Conservation (phyloP, 1,284 basidiomycete genomes). For the Tilletia caries region DNA sequence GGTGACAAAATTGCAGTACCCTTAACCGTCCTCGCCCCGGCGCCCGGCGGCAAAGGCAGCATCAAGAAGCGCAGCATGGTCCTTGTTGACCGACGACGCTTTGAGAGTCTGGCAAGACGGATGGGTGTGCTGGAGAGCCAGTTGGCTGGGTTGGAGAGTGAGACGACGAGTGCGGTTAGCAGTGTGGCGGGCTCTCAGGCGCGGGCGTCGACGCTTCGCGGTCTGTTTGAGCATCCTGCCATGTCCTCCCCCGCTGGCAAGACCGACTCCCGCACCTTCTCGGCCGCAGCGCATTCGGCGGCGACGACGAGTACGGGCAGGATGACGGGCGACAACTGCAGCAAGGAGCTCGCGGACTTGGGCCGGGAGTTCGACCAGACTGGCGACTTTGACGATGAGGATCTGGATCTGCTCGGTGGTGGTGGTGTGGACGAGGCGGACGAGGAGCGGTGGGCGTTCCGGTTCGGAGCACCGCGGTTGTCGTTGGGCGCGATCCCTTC, state of each 20-base stretch:
- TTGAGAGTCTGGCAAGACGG: slow-evolving; percentile 37
- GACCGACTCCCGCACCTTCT: not conserved
- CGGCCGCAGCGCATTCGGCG: slow-evolving; percentile 11
- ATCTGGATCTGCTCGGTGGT: not conserved
- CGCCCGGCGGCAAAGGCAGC: slow-evolving; percentile 37
- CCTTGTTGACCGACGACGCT: slow-evolving; percentile 38
- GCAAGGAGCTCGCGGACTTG: not conserved
- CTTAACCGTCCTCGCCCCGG: slow-evolving; percentile 31
- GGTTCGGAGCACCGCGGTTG: slow-evolving; percentile 21
- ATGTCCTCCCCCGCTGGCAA: not conserved
- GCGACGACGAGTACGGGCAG: not conserved
- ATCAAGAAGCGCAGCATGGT: slow-evolving; percentile 44
- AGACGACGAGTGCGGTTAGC: not conserved
- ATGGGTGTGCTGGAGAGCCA: slow-evolving; percentile 37
- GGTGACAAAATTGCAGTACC: slow-evolving; percentile 30
- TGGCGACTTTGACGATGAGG: not conserved
- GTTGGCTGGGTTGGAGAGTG: slow-evolving; percentile 13
- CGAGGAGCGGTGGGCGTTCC: slow-evolving; percentile 17
- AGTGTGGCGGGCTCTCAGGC: not conserved
- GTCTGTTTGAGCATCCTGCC: slow-evolving; percentile 11
- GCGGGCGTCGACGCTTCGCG: not conserved
- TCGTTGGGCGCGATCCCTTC: slow-evolving; percentile 36
- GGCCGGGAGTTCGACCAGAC: not conserved
- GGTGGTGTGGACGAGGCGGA: slow-evolving; percentile 22
- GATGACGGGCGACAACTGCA: not conserved